These are phyloP conservation scores for Coffea eugenioides DNA, from an alignment of 257 asterid species.

Conservation along the genomic window DNA sequence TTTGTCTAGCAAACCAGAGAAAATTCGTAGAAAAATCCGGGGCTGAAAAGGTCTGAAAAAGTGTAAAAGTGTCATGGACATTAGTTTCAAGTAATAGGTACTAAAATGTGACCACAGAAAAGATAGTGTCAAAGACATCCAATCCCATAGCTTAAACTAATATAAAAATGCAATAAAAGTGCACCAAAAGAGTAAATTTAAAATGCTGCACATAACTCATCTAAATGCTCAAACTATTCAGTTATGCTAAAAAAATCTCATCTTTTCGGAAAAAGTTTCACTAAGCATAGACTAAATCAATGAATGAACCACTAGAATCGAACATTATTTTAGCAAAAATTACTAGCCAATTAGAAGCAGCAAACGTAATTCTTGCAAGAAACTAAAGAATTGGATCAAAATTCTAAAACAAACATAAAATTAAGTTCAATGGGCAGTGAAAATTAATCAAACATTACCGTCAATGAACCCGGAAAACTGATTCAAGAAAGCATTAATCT, in stretches of 20 bases:
- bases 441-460: conserved; percentile 34
- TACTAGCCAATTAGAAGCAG: background rate
- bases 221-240: no score
- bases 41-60: background rate
- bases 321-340: background rate
- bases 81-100: background rate
- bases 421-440: background rate
- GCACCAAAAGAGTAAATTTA: no score
- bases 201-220: background rate
- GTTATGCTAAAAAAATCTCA: no score
- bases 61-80: background rate
- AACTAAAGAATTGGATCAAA: background rate
- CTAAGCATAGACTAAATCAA: background rate
- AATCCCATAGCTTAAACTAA: background rate
- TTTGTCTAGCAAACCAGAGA: background rate
- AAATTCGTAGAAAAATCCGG: background rate
- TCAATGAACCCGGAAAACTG: conserved; percentile 74
- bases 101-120: background rate
- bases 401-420: background rate
- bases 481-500: conserved; percentile 77
- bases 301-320: background rate
- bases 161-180: no score
- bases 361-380: background rate
- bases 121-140: background rate
- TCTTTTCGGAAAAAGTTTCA: background rate